These are phyloP conservation scores for Brassica balearica DNA, from an alignment of 441 rosid species.

Conservation along the genomic window DNA sequence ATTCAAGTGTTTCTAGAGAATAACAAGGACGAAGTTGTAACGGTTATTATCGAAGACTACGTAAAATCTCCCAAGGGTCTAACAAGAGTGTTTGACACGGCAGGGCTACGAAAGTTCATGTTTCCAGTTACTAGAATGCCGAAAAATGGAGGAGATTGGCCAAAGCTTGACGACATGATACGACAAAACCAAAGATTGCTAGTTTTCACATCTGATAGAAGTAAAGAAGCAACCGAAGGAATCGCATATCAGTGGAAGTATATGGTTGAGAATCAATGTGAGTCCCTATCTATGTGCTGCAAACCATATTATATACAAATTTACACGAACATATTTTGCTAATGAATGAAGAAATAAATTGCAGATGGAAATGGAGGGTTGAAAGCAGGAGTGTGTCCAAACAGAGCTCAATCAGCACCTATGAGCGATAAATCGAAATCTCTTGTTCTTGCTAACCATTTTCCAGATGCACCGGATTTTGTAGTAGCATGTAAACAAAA, in stretches of 20 bases:
- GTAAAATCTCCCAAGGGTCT: slow-evolving; percentile 65
- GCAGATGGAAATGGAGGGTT: slow-evolving; percentile 72
- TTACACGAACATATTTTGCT: neutral
- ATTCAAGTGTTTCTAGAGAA: slow-evolving; percentile 55
- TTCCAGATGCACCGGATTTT: slow-evolving; percentile 53
- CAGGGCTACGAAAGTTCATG: slow-evolving; percentile 64
- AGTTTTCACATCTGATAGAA: slow-evolving; percentile 65
- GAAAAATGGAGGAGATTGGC: slow-evolving; percentile 64
- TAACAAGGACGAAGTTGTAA: slow-evolving; percentile 58
- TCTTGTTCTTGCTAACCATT: slow-evolving; percentile 63
- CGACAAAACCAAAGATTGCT: slow-evolving; percentile 61
- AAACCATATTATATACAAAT: neutral
- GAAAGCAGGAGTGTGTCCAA: slow-evolving; percentile 62
- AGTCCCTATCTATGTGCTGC: slow-evolving; percentile 30
- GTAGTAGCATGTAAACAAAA: slow-evolving; percentile 62
- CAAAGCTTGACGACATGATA: slow-evolving; percentile 61
- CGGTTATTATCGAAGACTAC: slow-evolving; percentile 73
- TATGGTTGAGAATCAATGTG: slow-evolving; percentile 77
- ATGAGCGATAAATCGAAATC: slow-evolving; percentile 61
- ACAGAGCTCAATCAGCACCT: slow-evolving; percentile 55
- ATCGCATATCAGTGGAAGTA: slow-evolving; percentile 72
- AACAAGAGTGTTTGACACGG: slow-evolving; percentile 58
- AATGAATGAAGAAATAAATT: neutral
- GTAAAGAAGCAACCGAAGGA: slow-evolving; percentile 67
- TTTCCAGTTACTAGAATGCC: slow-evolving; percentile 73